Evolutionary conservation across 2,329 filamentous ascomycete species (phyloP), one percentile per base, ranked within the genome.

Genomic region (Phialemoniopsis sp.): DNA sequence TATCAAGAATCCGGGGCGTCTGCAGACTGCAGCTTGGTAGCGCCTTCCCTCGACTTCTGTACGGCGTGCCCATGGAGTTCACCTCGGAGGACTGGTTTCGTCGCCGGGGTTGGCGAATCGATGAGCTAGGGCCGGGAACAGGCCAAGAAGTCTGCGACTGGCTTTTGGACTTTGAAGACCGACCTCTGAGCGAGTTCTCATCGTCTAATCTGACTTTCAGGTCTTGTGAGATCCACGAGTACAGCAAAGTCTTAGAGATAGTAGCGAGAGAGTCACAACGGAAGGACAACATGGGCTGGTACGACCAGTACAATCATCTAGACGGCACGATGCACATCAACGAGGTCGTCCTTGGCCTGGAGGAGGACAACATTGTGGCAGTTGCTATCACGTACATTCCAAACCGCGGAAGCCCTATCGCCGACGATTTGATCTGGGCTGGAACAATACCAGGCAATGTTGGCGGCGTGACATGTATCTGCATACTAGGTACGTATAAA

Each of bases 381-480:
- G 59, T 68, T 2, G 77, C 76, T 19, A 60, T 82, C 36, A 73
- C 72, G 6, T 82, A 80, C 47, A 62, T 66, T 12, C 67, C 70
- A 9, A 60, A 58, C 33, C 63, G 64, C 26, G 70, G 64, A 4
- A 74, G 68, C 35, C 64, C 64, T 2, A 62, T 67, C 14, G 63
- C 66, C 9, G 60, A 63, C 6, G 75, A 80, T 46, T 56, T 81
- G 9, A 76, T 76, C 2, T 82, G 77, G 77, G 67, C 75, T 7
- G 58, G 59, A 32, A 63, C 58, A 3, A 68, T 80, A 40, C 72
- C 68, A 10, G 53, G 58, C 32, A 64, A 73, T 42, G 69, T 78
- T 32, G 78, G 77, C 34, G 78, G 78, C 18, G 68, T 78, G 29
- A 71, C 76, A n/a, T 82, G 78, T 54, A 72, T 81, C 38, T 80